These are phyloP conservation scores for Talaromyces atroroseus DNA, from an alignment of 2,329 filamentous ascomycete genomes.

Conservation along the genomic window DNA sequence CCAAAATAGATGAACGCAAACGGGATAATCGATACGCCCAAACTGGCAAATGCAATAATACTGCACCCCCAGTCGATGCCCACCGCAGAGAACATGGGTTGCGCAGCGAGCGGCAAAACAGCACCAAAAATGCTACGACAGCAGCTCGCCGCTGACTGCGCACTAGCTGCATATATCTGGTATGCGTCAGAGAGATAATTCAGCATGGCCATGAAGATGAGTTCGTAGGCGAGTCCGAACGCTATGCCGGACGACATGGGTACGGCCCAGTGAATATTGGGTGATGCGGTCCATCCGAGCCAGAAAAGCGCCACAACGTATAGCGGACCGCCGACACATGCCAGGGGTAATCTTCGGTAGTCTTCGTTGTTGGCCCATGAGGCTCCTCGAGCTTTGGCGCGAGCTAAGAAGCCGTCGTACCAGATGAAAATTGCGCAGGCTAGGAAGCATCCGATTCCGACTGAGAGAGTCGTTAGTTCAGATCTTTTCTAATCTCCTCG, in stretches of 20 bases:
- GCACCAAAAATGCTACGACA: conserved; percentile 50
- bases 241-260: conserved; percentile 58
- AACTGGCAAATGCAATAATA: conserved; percentile 35
- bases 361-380: conserved; percentile 54
- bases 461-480: conserved; percentile 14
- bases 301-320: conserved; percentile 45
- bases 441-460: conserved; percentile 58
- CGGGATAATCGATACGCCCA: conserved; percentile 36
- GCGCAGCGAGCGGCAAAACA: conserved; percentile 52
- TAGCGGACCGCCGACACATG: conserved; percentile 62
- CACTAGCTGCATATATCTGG: conserved; percentile 58
- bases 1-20: conserved; percentile 42
- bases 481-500: not conserved
- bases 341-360: conserved; percentile 63
- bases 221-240: conserved; percentile 56
- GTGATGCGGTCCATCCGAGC: conserved; percentile 36
- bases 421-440: conserved; percentile 58
- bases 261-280: conserved; percentile 31
- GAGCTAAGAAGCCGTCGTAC: conserved; percentile 58
- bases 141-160: conserved; percentile 50
- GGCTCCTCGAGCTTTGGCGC: conserved; percentile 46
- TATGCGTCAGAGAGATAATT: conserved; percentile 65
- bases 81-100: conserved; percentile 37
- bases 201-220: conserved; percentile 61
- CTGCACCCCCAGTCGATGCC: conserved; percentile 41